Conservation (phyloP, 2,329 filamentous ascomycete species). For the Nothopassalora personata region DNA sequence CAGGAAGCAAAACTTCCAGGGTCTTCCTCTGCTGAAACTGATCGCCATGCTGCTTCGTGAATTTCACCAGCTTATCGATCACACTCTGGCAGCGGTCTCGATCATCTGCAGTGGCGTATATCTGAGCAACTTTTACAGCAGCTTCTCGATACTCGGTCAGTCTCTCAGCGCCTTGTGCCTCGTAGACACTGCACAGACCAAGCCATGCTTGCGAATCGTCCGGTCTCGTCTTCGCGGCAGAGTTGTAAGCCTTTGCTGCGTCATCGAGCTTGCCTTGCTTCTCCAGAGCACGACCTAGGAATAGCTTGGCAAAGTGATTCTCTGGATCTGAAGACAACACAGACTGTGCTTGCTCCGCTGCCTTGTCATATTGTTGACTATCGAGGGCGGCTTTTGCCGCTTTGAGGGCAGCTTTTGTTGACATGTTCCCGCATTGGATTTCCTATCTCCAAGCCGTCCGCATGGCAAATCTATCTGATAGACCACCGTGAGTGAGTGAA, state of each 20-base stretch:
- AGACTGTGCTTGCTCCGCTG: slow-evolving; percentile 61
- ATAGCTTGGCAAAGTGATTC: slow-evolving; percentile 84
- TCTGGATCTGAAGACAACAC: slow-evolving; percentile 67
- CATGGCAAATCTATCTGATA: not conserved
- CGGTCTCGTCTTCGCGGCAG: slow-evolving; percentile 66
- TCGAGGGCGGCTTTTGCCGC: slow-evolving; percentile 73
- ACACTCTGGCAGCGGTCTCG: slow-evolving; percentile 55
- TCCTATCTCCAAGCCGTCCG: not conserved
- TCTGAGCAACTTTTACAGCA: slow-evolving; percentile 65
- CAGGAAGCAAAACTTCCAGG: slow-evolving; percentile 70
- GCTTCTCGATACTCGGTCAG: slow-evolving; percentile 70
- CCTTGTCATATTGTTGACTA: slow-evolving; percentile 72
- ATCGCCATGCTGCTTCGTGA: slow-evolving; percentile 67
- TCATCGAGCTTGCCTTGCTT: slow-evolving; percentile 66
- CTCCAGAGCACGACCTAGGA: slow-evolving; percentile 78
- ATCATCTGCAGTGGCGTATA: slow-evolving; percentile 64
- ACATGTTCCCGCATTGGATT: slow-evolving; percentile 31
- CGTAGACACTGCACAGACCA: slow-evolving; percentile 78
- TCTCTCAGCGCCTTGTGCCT: slow-evolving; percentile 61
- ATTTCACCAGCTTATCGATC: slow-evolving; percentile 73
- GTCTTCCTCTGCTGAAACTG: slow-evolving; percentile 69
- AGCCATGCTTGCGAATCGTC: slow-evolving; percentile 84
- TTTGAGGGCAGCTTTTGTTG: slow-evolving; percentile 59
- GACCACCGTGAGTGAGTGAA: not conserved
- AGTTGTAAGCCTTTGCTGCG: slow-evolving; percentile 69